Percentiles rank a stretch among this genome's conserved stretches.
phyloP scores from a whole-genome alignment of 148 eudicot genomes.

The Rhododendron simsii region DNA sequence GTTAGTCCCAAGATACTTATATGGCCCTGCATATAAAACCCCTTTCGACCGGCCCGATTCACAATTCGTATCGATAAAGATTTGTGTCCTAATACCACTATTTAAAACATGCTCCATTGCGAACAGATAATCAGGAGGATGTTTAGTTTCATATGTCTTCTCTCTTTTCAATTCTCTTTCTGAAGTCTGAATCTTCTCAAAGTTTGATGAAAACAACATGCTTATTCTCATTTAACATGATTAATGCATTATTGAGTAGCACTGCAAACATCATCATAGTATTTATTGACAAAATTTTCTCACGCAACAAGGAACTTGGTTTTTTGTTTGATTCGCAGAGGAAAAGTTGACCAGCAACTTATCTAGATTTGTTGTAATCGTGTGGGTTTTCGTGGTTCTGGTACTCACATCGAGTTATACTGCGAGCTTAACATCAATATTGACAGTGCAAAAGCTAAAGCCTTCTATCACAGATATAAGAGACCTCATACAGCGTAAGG shows the following conservation, averaged over 20 bases:
- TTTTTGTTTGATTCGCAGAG: conserved; percentile 23
- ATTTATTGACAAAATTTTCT: background rate
- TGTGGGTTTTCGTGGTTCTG: conserved; percentile 61
- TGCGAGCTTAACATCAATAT: conserved; percentile 54
- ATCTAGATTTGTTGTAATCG: conserved; percentile 54
- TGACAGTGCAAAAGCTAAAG: conserved; percentile 50
- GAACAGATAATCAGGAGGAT: background rate
- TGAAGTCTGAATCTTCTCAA: background rate
- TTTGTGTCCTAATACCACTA: background rate
- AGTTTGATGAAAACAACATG: background rate
- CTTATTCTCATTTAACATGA: background rate
- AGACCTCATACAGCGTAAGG: conserved; percentile 32
- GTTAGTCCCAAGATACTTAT: too few species aligned
- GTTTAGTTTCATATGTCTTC: background rate
- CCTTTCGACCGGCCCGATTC: too few species aligned
- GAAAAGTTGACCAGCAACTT: conserved; percentile 50
- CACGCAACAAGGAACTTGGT: background rate
- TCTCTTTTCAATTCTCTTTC: background rate
- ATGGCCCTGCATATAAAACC: too few species aligned
- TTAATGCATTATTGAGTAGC: background rate
- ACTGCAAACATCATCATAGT: background rate
- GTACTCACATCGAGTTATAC: conserved; percentile 63
- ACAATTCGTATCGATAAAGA: too few species aligned
- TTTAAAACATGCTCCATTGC: background rate
- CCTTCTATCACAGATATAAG: conserved; percentile 39